Conservation (phyloP, 2,329 filamentous ascomycete species). For the Zasmidium angulare region DNA sequence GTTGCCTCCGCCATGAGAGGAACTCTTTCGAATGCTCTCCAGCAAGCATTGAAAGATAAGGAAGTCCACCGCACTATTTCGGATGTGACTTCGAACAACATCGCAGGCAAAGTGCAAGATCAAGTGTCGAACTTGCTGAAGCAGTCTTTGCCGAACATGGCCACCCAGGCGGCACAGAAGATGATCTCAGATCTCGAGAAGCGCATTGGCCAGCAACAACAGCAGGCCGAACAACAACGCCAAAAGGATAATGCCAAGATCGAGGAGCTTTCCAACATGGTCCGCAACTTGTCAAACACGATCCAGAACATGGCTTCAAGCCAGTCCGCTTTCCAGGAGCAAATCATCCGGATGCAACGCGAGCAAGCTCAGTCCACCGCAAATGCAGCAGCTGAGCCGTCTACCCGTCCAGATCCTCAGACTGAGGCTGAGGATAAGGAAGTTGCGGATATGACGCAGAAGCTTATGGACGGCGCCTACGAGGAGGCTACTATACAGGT, state of each 20-base stretch:
- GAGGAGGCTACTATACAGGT: slow-evolving; percentile 48
- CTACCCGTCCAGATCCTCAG: slow-evolving; percentile 37
- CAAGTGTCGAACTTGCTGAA: slow-evolving; percentile 64
- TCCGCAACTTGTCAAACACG: slow-evolving; percentile 66
- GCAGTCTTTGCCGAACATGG: slow-evolving; percentile 35
- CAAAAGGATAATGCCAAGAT: slow-evolving; percentile 64
- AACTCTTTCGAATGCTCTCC: slow-evolving; percentile 65
- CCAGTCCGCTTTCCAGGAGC: slow-evolving; percentile 67
- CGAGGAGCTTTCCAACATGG: slow-evolving; percentile 67
- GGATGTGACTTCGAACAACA: slow-evolving; percentile 67
- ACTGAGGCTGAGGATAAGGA: slow-evolving; percentile 55
- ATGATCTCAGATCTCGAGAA: slow-evolving; percentile 68
- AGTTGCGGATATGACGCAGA: slow-evolving; percentile 60
- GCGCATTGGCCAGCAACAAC: slow-evolving; percentile 53
- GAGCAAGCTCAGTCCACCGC: slow-evolving; percentile 43
- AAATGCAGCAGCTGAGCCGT: slow-evolving; percentile 4
- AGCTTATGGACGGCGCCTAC: slow-evolving; percentile 59
- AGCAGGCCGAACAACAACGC: slow-evolving; percentile 52
- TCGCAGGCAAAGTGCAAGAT: slow-evolving; percentile 68
- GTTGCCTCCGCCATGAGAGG: slow-evolving; percentile 73
- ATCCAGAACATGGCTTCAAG: slow-evolving; percentile 68
- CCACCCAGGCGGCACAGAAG: slow-evolving; percentile 60
- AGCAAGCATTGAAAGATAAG: slow-evolving; percentile 68
- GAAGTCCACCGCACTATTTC: slow-evolving; percentile 71
- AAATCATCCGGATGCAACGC: slow-evolving; percentile 46